Evolutionary conservation across 2,329 filamentous ascomycete species (phyloP), one percentile per base, ranked within the genome.

Genomic region (Fusarium tanahbumbuense): DNA sequence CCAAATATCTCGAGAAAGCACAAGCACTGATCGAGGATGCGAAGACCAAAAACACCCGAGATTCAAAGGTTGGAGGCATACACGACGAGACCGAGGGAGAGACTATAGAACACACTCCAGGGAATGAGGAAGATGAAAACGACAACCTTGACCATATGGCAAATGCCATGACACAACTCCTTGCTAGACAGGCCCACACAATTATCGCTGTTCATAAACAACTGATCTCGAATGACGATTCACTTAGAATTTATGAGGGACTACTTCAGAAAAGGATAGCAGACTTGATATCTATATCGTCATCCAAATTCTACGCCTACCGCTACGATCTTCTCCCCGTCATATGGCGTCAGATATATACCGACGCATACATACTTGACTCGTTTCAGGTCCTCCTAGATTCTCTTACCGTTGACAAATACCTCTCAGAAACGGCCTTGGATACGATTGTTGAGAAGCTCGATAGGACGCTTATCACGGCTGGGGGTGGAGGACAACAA

Each of bases 391-490:
- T 80, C 12, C 59, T 80, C 22, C 72, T 81, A 13, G 42, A 57
- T 5, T 58, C 48, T 6, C 57, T 69, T 37, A 49, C 41, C 1
- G n/a, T 44, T 6, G 49, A 41, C 11, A 50, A 30, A 5, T 48
- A 46, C 13, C 63, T 69, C 3, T 59, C 70, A 9, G 71, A 73
- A 28, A 52, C 57, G 11, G 56, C 65, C 5, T 76, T 94, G 6
- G 84, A 87, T 34, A 78, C 83, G 3, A 83, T 92, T 3, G 86
- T 97, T 34, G 84, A 85, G 56, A 81, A 85, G 2, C 84, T 98
- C 3, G 94, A 98, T 74, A 89, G 90, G 78, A 90, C 92, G 0
- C 80, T 97, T 46, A 93, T 97, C 47, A 86, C 94, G 56, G 88
- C 92, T 0, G 92, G 92, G 2, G 91, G 87, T 0, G 87, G 88